These are phyloP conservation scores for Trametes cubensis DNA, from an alignment of 768 basidiomycete species.

Conservation along the genomic window DNA sequence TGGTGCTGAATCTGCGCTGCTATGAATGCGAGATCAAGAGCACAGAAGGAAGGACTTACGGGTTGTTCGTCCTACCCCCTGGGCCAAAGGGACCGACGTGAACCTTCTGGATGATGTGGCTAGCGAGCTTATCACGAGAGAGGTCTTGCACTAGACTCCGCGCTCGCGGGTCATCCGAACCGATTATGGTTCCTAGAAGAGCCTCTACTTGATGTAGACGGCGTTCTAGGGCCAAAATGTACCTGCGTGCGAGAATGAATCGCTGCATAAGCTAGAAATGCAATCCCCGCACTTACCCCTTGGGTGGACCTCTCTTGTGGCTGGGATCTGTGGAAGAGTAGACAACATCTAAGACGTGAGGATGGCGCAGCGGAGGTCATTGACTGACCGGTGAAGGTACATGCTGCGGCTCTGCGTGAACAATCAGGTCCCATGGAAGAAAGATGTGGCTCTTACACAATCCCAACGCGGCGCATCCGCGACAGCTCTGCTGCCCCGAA, in stretches of 20 bases:
- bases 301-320: conserved; percentile 40
- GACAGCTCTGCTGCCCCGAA: conserved; percentile 29
- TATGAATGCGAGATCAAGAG: not conserved
- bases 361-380: not conserved
- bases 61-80: conserved; percentile 31
- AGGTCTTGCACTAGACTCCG: conserved; percentile 39
- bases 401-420: conserved; percentile 23
- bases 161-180: conserved; percentile 44
- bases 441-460: conserved; percentile 27
- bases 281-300: conserved; percentile 29
- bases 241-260: conserved; percentile 27
- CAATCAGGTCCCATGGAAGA: conserved; percentile 1
- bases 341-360: not conserved
- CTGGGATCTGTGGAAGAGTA: conserved; percentile 26
- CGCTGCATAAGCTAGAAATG: not conserved
- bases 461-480: conserved; percentile 34
- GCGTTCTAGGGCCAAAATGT: conserved; percentile 47
- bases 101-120: conserved; percentile 42
- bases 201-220: conserved; percentile 49
- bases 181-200: conserved; percentile 44
- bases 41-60: conserved; percentile 19
- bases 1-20: conserved; percentile 30
- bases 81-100: conserved; percentile 41
- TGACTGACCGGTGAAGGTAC: conserved; percentile 31
- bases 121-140: conserved; percentile 40